phyloP scores from a whole-genome alignment of 495 filamentous ascomycete species.

The Cladorrhinum samala region DNA sequence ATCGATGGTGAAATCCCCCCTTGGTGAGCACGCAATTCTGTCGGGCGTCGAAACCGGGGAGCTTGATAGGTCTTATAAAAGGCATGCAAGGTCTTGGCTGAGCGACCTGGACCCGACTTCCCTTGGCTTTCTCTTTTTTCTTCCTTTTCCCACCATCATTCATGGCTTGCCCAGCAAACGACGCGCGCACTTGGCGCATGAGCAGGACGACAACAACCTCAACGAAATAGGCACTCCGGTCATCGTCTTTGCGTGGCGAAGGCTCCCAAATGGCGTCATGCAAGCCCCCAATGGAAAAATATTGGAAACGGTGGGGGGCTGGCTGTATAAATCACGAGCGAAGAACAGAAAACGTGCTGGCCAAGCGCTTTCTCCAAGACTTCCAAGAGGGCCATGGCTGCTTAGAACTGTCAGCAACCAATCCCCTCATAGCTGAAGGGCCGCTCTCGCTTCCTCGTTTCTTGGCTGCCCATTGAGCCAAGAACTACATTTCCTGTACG shows the following conservation, averaged over 20 bases:
- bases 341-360: not conserved
- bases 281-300: not conserved
- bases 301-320: not conserved
- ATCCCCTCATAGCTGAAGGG: not conserved
- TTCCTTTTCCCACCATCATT: too few species aligned
- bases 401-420: not conserved
- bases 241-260: too few species aligned
- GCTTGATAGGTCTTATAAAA: not conserved
- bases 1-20: slow-evolving; percentile 2
- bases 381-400: not conserved
- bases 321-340: not conserved
- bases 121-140: too few species aligned
- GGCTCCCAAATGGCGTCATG: slow-evolving; percentile 2
- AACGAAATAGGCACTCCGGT: too few species aligned
- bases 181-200: not conserved
- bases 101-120: too few species aligned
- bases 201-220: too few species aligned
- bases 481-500: too few species aligned
- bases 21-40: slow-evolving; percentile 4
- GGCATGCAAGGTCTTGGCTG: not conserved
- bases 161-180: too few species aligned
- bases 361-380: not conserved
- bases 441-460: not conserved
- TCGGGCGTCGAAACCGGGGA: not conserved
- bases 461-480: not conserved